Conservation (phyloP, 441 rosid genomes). For the Gossypium trilobum region DNA sequence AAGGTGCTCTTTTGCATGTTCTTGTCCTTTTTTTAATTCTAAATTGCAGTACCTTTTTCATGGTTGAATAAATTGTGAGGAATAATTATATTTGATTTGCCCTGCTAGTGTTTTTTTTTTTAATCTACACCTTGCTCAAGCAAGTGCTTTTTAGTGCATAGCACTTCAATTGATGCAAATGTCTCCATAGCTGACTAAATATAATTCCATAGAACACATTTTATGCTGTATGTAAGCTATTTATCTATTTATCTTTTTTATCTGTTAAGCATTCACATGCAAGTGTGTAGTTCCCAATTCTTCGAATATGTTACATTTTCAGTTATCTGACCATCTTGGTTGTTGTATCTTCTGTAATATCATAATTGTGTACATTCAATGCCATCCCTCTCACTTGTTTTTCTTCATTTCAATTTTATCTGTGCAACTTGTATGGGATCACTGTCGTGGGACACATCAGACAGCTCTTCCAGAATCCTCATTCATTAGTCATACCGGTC, state of each 20-base stretch:
- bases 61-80: not conserved
- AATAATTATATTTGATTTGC: not conserved
- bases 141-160: not conserved
- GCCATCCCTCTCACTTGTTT: not conserved
- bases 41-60: not conserved
- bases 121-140: not conserved
- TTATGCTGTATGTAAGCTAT: not conserved
- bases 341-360: no score
- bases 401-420: not conserved
- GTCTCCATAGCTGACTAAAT: not conserved
- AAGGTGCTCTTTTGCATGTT: conserved; percentile 43
- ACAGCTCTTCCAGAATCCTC: not conserved
- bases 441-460: not conserved
- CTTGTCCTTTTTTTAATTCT: not conserved
- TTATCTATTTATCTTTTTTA: not conserved
- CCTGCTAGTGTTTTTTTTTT: not conserved
- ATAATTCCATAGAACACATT: not conserved
- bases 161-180: not conserved
- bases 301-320: not conserved
- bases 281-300: not conserved
- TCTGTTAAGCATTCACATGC: not conserved
- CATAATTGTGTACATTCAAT: not conserved
- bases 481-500: not conserved
- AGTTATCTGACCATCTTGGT: not conserved
- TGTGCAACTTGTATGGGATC: not conserved